Base-by-base conservation (phyloP, 495 filamentous ascomycete genomes). In the Aeminium ludgeri region DNA sequence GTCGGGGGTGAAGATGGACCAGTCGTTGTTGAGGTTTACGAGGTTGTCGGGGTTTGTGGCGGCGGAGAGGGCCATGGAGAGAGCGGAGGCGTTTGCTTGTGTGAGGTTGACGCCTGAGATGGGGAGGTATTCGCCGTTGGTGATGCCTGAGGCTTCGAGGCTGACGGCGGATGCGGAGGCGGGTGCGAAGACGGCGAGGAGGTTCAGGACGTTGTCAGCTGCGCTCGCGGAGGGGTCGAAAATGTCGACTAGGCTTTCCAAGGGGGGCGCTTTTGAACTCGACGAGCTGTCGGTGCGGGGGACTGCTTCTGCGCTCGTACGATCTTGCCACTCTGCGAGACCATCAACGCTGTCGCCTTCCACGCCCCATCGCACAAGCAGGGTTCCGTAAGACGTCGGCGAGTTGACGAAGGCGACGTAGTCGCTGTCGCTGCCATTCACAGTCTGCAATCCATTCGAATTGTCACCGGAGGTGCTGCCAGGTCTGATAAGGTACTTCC, bases 121-220 rank as follows among this genome's bases (percentile, higher is more conserved):
- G 15, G 34, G 32, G 4, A 12, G 38, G 33, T 41, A 48, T 12
- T 30, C 29, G 2, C 45, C 40, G 35, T 43, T 20, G 15, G 28
- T 6, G 2, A 48, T 44, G 30, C 45, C 45, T 6, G 45, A 40
- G 15, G 34, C 36, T 2, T 3, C 28, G 15, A 48, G 40, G 3
- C 20, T 19, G n/a, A n/a, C n/a, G 12, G 33, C 34, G 16, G 32
- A 16, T 10, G 37, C 3, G 10, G 10, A 19, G 27, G 30, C 16
- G 16, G 20, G 30, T 11, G 3, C n/a, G 12, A 36, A 37, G n/a
- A 25, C 35, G 6, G 12, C 28, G 25, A 29, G 18, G 16, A 45
- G 25, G 20, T 40, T 30, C 13, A 37, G 35, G n/a, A 38, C 31
- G 36, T 45, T 45, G 30, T 30, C 28, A 10, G 20, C 32, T 15